These are phyloP conservation scores for Schizophyllum commune DNA, from an alignment of 1,284 basidiomycete species.

Conservation along the genomic window DNA sequence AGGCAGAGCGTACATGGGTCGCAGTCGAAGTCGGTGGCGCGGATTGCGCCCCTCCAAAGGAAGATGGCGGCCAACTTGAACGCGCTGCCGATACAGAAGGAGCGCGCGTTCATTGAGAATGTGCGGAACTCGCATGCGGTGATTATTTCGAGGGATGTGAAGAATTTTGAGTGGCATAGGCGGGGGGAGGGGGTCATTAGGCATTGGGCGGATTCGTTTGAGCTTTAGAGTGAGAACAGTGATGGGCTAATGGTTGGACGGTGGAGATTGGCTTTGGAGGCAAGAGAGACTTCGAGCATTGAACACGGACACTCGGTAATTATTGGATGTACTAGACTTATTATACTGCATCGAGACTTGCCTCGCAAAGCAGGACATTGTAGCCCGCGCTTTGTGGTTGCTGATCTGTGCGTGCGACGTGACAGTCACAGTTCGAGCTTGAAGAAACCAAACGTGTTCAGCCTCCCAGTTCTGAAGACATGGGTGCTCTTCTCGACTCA, in stretches of 20 bases:
- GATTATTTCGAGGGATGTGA: constrained; percentile 60
- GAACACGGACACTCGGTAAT: background rate
- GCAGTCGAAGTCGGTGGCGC: background rate
- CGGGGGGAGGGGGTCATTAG: constrained; percentile 54
- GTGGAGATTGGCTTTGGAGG: too few relatives aligned
- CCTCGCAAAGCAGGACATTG: too few relatives aligned
- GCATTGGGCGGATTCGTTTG: constrained; percentile 67
- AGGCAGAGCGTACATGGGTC: constrained; percentile 5
- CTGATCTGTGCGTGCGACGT: too few relatives aligned
- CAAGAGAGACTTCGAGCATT: background rate
- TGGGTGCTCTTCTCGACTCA: too few relatives aligned
- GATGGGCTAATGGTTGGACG: too few relatives aligned
- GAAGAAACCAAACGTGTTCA: too few relatives aligned
- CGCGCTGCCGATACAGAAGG: constrained; percentile 61
- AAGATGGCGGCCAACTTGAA: constrained; percentile 50
- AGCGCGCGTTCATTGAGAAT: constrained; percentile 50
- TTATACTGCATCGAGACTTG: too few relatives aligned
- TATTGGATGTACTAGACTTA: background rate
- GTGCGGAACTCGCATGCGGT: constrained; percentile 60
- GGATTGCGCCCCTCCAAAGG: constrained; percentile 50
- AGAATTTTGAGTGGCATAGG: constrained; percentile 47
- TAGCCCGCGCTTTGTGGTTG: too few relatives aligned
- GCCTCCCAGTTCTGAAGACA: too few relatives aligned
- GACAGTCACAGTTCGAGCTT: too few relatives aligned
- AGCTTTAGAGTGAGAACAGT: constrained; percentile 14